Conservation (phyloP, 2,329 filamentous ascomycete genomes). For the Xylaria sp. region DNA sequence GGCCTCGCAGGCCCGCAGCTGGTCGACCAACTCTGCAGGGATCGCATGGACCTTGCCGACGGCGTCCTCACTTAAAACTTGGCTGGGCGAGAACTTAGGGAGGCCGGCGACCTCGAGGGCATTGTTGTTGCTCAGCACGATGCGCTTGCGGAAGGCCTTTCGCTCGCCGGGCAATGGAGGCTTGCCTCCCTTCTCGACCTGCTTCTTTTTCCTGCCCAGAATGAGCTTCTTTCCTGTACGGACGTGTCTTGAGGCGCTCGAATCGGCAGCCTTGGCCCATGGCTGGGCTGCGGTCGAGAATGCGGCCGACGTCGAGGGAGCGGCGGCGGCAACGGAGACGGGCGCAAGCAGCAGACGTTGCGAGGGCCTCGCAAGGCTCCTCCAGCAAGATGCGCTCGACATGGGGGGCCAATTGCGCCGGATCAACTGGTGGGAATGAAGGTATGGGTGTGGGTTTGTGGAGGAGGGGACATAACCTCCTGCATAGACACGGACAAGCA, state of each 20-base stretch:
- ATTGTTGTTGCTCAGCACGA: constrained; percentile 91
- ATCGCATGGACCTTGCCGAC: constrained; percentile 65
- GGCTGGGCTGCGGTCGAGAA: constrained; percentile 27
- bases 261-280: constrained; percentile 10
- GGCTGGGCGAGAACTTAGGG: constrained; percentile 51
- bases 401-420: constrained; percentile 35
- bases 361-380: constrained; percentile 48
- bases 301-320: constrained; percentile 28
- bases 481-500: not conserved
- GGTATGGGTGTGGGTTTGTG: not conserved
- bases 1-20: constrained; percentile 74
- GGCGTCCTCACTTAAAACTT: constrained; percentile 49
- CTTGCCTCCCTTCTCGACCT: constrained; percentile 41
- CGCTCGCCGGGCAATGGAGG: constrained; percentile 71
- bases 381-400: constrained; percentile 54
- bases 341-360: constrained; percentile 27
- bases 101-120: constrained; percentile 72
- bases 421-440: not conserved
- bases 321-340: constrained; percentile 25
- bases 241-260: constrained; percentile 16
- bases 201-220: constrained; percentile 48
- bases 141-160: constrained; percentile 79
- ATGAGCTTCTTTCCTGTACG: constrained; percentile 40
- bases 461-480: not conserved
- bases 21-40: constrained; percentile 66